Evolutionary conservation across 2,329 filamentous ascomycete species (phyloP), one percentile per base, ranked within the genome.

Genomic region (Diaporthe velutina): DNA sequence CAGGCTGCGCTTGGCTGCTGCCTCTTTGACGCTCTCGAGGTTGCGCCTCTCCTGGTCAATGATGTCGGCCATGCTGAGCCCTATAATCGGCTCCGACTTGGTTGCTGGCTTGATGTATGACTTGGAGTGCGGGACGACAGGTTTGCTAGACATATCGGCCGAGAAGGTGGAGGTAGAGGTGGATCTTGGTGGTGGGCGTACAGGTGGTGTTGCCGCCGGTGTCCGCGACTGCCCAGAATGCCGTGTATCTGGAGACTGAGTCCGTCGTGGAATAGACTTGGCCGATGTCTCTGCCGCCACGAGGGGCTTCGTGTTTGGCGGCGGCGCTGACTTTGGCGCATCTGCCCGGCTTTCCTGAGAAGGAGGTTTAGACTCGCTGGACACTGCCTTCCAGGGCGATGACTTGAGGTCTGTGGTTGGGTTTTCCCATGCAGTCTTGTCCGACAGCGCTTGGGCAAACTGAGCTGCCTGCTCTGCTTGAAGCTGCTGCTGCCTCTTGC

Each of bases 21-120:
- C 95, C 81, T 98, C 96, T 71, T 91, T 93, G 76, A 97, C 92
- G 25, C 91, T 90, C 74, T 95, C 91, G 80, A 97, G 97, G 81
- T 98, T 96, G 12, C 91, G 91, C 82, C 93, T 91, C 83, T 99
- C 95, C 80, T 98, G 92, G 10, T 92, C 92, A 19, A 98, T 93
- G 74, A 99, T 99, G 78, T 98, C 95, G 22, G 92, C 91, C 85
- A 99, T 93, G 45, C 93, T 95, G 17, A 95, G 85, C 4, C 94
- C 93, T 4, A 93, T 83, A 2, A 89, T 87, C 1, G 90, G 89
- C 72, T 94, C 93, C 0, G 90, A 86, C 72, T 91, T 92, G 28
- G 89, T 87, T 22, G 90, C 86, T 5, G 87, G 86, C 54, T 86
- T 85, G 45, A 90, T 90, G 84, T 89, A 93, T 42, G 85, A 90